Conservation (phyloP, 2,329 filamentous ascomycete species). For the Colletotrichum theobromicola region DNA sequence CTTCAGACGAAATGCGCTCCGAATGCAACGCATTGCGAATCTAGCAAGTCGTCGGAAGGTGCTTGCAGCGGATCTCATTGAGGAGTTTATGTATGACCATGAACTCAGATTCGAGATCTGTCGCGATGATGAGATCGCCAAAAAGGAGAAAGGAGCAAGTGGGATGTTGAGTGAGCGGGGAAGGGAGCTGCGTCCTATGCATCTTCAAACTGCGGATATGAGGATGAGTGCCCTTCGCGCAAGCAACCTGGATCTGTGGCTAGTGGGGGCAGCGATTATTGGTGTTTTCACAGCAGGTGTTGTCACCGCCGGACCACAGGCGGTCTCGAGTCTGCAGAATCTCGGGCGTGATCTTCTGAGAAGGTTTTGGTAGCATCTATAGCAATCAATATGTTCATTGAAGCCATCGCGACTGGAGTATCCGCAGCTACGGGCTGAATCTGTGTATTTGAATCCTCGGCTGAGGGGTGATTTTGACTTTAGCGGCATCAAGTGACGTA, state of each 20-base stretch:
- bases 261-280: neutral
- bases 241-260: neutral
- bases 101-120: conserved; percentile 25
- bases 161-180: neutral
- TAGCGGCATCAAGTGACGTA: neutral
- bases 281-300: neutral
- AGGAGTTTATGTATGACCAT: conserved; percentile 45
- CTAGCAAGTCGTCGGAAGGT: conserved; percentile 40
- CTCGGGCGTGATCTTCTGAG: neutral
- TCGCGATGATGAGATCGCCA: conserved; percentile 6
- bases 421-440: neutral
- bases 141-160: neutral
- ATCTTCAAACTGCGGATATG: conserved; percentile 47
- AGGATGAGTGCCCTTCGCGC: conserved; percentile 33
- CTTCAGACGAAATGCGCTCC: conserved; percentile 34
- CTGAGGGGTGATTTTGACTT: neutral
- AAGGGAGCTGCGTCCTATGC: conserved; percentile 34
- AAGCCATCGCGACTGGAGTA: neutral
- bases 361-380: neutral
- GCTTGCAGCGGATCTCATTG: conserved; percentile 42
- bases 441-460: neutral
- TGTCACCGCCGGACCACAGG: neutral
- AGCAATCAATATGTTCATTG: rapidly evolving
- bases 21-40: conserved; percentile 44
- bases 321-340: neutral